Evolutionary conservation across 139 green algal species (phyloP), one percentile per base, ranked within the genome.

Genomic region (Penium margaritaceum): DNA sequence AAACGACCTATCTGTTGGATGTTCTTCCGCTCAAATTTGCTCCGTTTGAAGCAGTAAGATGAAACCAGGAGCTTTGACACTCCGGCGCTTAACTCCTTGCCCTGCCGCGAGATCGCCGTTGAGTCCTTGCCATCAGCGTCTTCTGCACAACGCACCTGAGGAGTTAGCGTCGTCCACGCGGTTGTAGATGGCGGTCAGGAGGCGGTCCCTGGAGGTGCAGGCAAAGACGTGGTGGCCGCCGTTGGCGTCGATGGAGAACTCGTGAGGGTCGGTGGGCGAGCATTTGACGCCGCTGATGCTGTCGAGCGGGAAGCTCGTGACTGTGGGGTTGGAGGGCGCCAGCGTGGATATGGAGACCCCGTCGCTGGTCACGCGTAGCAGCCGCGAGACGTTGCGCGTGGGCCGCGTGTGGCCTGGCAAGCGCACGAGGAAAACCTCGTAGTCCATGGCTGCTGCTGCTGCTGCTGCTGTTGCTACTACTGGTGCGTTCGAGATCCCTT

Each of bases 191-290:
- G 68, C 60, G 15, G 68, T 76, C 9, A 76, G 33, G n/a, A 76
- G 29, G 5, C 38, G 3, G 27, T 47, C 34, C 46, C 68, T 32
- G 30, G 68, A 33, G 46, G 6, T 44, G 29, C 68, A 74, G n/a
- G n/a, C n/a, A n/a, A n/a, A n/a, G n/a, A 74, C 34, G n/a, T n/a
- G n/a, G n/a, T n/a, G n/a, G n/a, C n/a, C n/a, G n/a, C n/a, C n/a
- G n/a, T n/a, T n/a, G n/a, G n/a, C n/a, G 17, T 73, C 55, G 7
- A 76, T 74, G 47, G 68, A 58, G 33, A 76, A 76, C 34, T 76
- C 68, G 53, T 24, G 21, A 5, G 47, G 27, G 47, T 76, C 68
- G 7, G 32, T 47, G 6, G 33, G n/a, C 3, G 68, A 74, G 27
- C 75, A 30, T 5, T 17, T 30, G 3, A 76, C 54, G 29, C 75